A percentile compares a stretch with the other conserved stretches of the same genome.
phyloP scores from a whole-genome alignment of 2,329 filamentous ascomycete species.

The Drechslerella coelobrocha region DNA sequence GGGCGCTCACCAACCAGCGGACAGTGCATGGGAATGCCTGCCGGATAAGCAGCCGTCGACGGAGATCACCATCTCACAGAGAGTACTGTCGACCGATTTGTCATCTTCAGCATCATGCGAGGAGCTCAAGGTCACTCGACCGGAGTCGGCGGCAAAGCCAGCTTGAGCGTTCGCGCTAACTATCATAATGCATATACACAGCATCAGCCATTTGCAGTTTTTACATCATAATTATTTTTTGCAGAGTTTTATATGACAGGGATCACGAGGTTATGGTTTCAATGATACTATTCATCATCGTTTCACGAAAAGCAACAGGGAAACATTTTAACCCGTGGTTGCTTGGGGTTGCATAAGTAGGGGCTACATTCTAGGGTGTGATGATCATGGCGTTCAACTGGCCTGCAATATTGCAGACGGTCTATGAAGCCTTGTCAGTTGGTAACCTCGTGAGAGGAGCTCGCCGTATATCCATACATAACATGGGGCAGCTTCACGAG shows the following conservation, averaged over 20 bases:
- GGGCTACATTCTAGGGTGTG: too few relatives aligned
- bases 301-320: conserved; percentile 27
- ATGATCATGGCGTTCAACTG: too few relatives aligned
- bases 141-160: conserved; percentile 18
- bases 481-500: too few relatives aligned
- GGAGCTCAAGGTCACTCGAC: conserved; percentile 33
- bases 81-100: conserved; percentile 27
- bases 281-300: conserved; percentile 23
- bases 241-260: conserved; percentile 11
- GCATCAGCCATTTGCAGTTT: not conserved
- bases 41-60: conserved; percentile 40
- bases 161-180: conserved; percentile 12
- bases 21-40: conserved; percentile 42
- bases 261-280: conserved; percentile 43
- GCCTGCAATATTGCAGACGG: too few relatives aligned
- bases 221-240: conserved; percentile 9
- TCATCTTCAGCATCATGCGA: conserved; percentile 30
- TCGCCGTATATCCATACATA: too few relatives aligned
- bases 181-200: not conserved
- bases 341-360: too few relatives aligned
- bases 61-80: conserved; percentile 30
- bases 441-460: too few relatives aligned
- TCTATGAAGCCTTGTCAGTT: too few relatives aligned
- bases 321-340: not conserved
- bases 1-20: conserved; percentile 19